Conservation (phyloP, 1,284 basidiomycete species). For the Ceratobasidium theobromae region DNA sequence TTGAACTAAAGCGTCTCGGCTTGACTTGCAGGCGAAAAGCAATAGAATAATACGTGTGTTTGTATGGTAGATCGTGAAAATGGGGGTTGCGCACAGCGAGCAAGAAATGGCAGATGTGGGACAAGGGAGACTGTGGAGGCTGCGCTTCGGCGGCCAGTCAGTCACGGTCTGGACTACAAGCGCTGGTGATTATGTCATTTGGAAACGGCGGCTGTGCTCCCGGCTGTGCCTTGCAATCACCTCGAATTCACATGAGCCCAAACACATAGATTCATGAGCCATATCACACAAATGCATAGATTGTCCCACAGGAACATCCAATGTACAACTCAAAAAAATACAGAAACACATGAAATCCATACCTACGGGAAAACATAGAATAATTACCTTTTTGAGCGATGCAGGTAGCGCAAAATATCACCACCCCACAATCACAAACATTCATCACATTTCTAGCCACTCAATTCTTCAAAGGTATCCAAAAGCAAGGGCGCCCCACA, state of each 20-base stretch:
- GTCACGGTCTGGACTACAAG: too few relatives aligned
- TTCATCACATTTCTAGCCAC: too few relatives aligned
- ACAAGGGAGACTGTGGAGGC: constrained; percentile 17
- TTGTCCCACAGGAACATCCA: not conserved
- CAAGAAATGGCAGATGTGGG: not conserved
- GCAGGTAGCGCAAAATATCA: too few relatives aligned
- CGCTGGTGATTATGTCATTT: not conserved
- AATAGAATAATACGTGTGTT: too few relatives aligned
- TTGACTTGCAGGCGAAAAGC: too few relatives aligned
- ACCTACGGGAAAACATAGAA: constrained; percentile 4
- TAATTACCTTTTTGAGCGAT: constrained; percentile 1
- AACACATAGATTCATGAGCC: too few relatives aligned
- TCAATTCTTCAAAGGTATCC: constrained; percentile 1
- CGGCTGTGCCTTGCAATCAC: not conserved
- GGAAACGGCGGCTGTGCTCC: not conserved
- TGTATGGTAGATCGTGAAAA: too few relatives aligned
- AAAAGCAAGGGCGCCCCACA: not conserved
- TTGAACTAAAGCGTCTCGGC: too few relatives aligned
- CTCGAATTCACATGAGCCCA: too few relatives aligned
- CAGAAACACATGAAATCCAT: not conserved
- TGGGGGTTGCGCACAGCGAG: not conserved
- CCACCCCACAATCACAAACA: not conserved
- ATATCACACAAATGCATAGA: constrained; percentile 7
- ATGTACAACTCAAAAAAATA: too few relatives aligned
- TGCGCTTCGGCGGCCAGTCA: constrained; percentile 17